Percentiles rank a stretch among this genome's conserved stretches.
Conservation (phyloP, 257 asterid species). For the Misopates orontium region DNA sequence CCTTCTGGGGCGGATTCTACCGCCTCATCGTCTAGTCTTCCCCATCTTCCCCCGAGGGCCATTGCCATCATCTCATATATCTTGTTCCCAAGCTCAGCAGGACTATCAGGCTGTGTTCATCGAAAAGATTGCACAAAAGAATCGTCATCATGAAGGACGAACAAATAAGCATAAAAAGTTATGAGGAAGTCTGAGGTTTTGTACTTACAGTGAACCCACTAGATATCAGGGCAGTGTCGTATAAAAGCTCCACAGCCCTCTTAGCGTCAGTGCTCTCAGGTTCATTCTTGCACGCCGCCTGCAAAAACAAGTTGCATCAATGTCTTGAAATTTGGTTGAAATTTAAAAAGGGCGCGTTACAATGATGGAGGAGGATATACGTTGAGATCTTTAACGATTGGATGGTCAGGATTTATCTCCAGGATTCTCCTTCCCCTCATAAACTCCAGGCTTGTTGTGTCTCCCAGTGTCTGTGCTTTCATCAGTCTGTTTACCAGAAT, state of each 20-base stretch:
- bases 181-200: no score
- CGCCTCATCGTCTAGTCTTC: conserved; percentile 55
- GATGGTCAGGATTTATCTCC: conserved; percentile 96
- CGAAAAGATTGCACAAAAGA: background rate
- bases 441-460: conserved; percentile 85
- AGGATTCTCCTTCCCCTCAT: conserved; percentile 97
- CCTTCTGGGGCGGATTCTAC: conserved; percentile 33
- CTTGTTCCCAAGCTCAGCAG: conserved; percentile 91
- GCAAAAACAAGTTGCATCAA: conserved; percentile 26
- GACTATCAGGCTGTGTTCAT: conserved; percentile 83
- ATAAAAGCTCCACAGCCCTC: conserved; percentile 86
- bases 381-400: conserved; percentile 84
- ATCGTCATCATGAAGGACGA: background rate
- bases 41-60: conserved; percentile 99
- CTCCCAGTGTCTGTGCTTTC: conserved; percentile 97
- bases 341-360: background rate
- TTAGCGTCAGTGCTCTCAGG: conserved; percentile 88
- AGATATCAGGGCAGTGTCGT: conserved; percentile 87
- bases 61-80: conserved; percentile 98
- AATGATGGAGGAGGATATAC: conserved; percentile 36
- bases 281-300: conserved; percentile 97
- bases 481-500: conserved; percentile 56
- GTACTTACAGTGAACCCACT: conserved; percentile 93
- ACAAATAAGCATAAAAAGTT: background rate
- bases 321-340: conserved; percentile 8